These are phyloP conservation scores for Gossypium schwendimanii DNA, from an alignment of 441 rosid genomes.

Conservation along the genomic window DNA sequence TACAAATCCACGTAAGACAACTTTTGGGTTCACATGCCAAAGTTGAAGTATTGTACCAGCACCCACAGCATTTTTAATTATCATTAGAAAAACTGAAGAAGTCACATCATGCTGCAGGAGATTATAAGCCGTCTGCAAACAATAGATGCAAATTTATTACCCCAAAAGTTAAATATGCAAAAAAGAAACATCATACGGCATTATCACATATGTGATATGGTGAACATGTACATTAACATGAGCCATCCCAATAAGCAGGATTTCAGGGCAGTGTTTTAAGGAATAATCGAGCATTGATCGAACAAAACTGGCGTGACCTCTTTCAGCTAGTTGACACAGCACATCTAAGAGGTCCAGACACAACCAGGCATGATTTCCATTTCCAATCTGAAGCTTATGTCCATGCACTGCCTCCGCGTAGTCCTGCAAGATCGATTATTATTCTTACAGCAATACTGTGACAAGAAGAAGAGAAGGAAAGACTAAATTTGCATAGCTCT, in stretches of 20 bases:
- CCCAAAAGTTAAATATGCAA: background rate
- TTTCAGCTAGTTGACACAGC: conserved; percentile 87
- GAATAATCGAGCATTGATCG: conserved; percentile 74
- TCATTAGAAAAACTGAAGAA: conserved; percentile 53
- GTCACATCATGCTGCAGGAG: conserved; percentile 78
- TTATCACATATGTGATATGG: background rate
- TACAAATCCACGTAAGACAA: conserved; percentile 68
- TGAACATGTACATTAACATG: conserved; percentile 56
- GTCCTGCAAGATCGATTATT: conserved; percentile 36
- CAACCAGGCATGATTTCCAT: conserved; percentile 80
- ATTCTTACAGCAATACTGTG: conserved; percentile 15
- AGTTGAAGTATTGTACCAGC: conserved; percentile 57
- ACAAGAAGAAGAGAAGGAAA: conserved; percentile 10
- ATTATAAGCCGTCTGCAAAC: conserved; percentile 75
- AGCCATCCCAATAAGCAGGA: conserved; percentile 81
- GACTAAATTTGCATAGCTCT: conserved; percentile 17
- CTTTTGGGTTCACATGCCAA: conserved; percentile 70
- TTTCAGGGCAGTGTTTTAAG: conserved; percentile 77
- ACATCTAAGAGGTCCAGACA: conserved; percentile 87
- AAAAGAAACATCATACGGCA: background rate
- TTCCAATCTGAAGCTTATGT: conserved; percentile 64
- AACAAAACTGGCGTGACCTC: conserved; percentile 63
- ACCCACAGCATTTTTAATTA: conserved; percentile 42
- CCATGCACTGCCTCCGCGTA: conserved; percentile 61
- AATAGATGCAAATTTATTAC: conserved; percentile 13